These are phyloP conservation scores for Cyberlindnera misumaiensis DNA, from an alignment of 805 yeast genomes.

Conservation along the genomic window DNA sequence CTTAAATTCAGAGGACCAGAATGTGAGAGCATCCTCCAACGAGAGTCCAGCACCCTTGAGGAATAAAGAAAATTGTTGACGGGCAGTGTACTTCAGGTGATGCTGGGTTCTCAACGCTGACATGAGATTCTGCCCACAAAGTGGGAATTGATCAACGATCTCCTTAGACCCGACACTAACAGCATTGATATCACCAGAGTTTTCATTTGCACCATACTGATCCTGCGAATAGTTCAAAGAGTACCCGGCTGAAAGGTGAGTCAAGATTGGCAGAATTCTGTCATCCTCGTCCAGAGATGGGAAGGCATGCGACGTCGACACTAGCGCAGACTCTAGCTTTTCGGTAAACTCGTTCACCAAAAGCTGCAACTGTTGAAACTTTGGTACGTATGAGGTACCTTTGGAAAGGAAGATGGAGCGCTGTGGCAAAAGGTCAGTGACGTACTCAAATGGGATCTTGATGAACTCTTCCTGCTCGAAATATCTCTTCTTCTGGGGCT, in stretches of 20 bases:
- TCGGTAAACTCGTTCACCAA: slow-evolving; percentile 58
- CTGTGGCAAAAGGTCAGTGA: slow-evolving; percentile 67
- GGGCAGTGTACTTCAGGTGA: slow-evolving; percentile 76
- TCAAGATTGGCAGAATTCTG: slow-evolving; percentile 75
- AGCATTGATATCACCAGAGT: slow-evolving; percentile 49
- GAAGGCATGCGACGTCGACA: slow-evolving; percentile 65
- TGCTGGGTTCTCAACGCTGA: slow-evolving; percentile 49
- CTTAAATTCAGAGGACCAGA: slow-evolving; percentile 73
- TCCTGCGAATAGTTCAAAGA: slow-evolving; percentile 31
- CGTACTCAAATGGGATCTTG: slow-evolving; percentile 83
- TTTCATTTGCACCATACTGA: slow-evolving; percentile 14
- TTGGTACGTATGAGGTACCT: slow-evolving; percentile 84
- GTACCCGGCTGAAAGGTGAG: slow-evolving; percentile 70
- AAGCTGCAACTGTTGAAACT: slow-evolving; percentile 66
- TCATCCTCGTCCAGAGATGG: slow-evolving; percentile 91
- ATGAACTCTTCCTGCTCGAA: slow-evolving; percentile 61
- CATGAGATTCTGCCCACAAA: slow-evolving; percentile 70
- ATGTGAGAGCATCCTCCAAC: slow-evolving; percentile 80
- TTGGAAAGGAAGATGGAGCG: slow-evolving; percentile 58
- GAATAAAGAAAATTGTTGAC: slow-evolving; percentile 81
- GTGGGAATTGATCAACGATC: slow-evolving; percentile 64
- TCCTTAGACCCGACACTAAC: slow-evolving; percentile 48
- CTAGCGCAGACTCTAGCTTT: slow-evolving; percentile 41
- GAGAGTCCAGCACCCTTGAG: slow-evolving; percentile 84
- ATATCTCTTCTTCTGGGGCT: slow-evolving; percentile 34